A percentile compares a stretch with the other conserved stretches of the same genome.
Conservation (phyloP, 2,329 filamentous ascomycete genomes). For the Penicillium psychrosexuale region DNA sequence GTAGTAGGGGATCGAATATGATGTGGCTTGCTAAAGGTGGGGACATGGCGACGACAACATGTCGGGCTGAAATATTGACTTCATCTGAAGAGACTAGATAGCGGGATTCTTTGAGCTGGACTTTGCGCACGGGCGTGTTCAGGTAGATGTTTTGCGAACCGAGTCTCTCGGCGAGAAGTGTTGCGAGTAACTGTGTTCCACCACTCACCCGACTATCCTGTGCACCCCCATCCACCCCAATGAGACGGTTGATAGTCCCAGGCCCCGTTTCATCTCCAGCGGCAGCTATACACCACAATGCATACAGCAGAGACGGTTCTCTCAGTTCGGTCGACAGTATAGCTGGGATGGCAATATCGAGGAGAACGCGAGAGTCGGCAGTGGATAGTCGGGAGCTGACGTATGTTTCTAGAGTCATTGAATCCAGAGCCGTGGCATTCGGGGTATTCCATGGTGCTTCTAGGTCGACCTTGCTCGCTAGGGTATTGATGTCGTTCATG, state of each 20-base stretch:
- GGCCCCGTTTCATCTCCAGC: neutral
- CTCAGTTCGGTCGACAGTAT: neutral
- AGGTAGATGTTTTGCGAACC: neutral
- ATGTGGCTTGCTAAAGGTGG: neutral
- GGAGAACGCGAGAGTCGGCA: neutral
- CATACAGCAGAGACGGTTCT: neutral
- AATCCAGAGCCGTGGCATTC: neutral
- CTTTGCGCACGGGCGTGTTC: neutral
- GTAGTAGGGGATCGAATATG: neutral
- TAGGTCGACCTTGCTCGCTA: slow-evolving; percentile 2
- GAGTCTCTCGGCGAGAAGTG: neutral
- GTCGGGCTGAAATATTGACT: neutral
- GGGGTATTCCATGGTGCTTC: slow-evolving; percentile 3
- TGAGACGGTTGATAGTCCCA: slow-evolving; percentile 3
- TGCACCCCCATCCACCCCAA: neutral
- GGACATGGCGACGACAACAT: slow-evolving; percentile 6
- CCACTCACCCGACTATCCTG: slow-evolving; percentile 2
- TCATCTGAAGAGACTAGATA: neutral
- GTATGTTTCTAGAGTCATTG: slow-evolving; percentile 6
- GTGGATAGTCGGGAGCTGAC: slow-evolving; percentile 4
- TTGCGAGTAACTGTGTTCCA: slow-evolving; percentile 2
- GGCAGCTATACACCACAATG: slow-evolving; percentile 1
- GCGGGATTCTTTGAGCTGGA: neutral
- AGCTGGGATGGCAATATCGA: neutral
- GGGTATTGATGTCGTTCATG: slow-evolving; percentile 3